These are phyloP conservation scores for Neurospora hispaniola DNA, from an alignment of 495 filamentous ascomycete species.

Conservation along the genomic window DNA sequence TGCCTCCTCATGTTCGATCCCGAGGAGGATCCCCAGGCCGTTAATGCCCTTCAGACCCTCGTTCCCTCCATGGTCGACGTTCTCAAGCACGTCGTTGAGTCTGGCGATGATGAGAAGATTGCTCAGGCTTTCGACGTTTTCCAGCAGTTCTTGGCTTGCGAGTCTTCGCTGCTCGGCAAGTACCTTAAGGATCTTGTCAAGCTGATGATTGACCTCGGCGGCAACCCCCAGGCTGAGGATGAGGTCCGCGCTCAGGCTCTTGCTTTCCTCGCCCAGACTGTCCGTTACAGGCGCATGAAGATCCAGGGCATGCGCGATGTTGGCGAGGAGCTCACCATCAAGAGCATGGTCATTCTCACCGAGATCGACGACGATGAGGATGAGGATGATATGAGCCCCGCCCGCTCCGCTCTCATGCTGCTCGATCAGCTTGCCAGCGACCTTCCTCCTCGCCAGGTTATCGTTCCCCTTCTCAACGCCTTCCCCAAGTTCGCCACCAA, in stretches of 20 bases:
- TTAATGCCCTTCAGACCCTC: constrained; percentile 62
- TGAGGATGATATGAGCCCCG: constrained; percentile 84
- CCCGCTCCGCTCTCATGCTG: constrained; percentile 73
- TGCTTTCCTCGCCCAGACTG: constrained; percentile 84
- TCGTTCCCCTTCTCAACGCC: constrained; percentile 79
- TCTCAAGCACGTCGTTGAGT: constrained; percentile 69
- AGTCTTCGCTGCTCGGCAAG: constrained; percentile 66
- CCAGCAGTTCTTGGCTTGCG: constrained; percentile 87
- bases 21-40: constrained; percentile 64
- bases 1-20: constrained; percentile 78
- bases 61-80: constrained; percentile 84
- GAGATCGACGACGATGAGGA: constrained; percentile 81
- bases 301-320: constrained; percentile 70
- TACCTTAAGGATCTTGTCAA: constrained; percentile 86
- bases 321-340: constrained; percentile 75
- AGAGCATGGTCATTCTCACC: constrained; percentile 75
- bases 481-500: constrained; percentile 71
- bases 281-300: constrained; percentile 89
- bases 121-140: constrained; percentile 94
- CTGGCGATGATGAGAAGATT: constrained; percentile 70
- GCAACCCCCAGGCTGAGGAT: constrained; percentile 62
- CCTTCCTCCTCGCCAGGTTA: constrained; percentile 85
- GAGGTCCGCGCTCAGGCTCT: constrained; percentile 84
- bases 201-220: constrained; percentile 86
- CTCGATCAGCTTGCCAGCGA: constrained; percentile 81